A percentile compares a stretch with the other conserved stretches of the same genome.
Evolutionary conservation across 2,329 filamentous ascomycete genomes (phyloP).

Genomic region (Talaromyces rugulosus): DNA sequence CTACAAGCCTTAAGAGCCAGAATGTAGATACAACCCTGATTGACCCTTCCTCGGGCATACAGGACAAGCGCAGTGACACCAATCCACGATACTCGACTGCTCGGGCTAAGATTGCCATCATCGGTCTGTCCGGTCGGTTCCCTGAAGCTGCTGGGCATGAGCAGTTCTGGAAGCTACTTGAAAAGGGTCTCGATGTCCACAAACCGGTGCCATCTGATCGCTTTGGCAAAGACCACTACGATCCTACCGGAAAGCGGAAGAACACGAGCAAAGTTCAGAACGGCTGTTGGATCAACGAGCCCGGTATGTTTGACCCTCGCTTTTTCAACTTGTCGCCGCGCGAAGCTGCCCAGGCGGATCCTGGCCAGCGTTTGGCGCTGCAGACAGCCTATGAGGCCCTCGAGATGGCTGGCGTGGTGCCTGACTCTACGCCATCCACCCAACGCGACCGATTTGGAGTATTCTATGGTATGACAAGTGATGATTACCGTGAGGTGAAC

Average conservation of each 20-base stretch:
- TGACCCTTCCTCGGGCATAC: background rate
- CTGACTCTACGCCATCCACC: conserved; percentile 63
- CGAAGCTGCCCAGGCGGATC: conserved; percentile 71
- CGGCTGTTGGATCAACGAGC: conserved; percentile 32
- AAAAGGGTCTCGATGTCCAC: background rate
- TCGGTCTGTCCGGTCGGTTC: conserved; percentile 73
- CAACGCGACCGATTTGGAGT: conserved; percentile 60
- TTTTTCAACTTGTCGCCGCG: conserved; percentile 57
- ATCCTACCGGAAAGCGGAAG: conserved; percentile 25
- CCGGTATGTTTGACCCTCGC: conserved; percentile 30
- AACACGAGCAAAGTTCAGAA: conserved; percentile 26
- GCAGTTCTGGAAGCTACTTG: conserved; percentile 53
- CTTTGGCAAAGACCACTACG: conserved; percentile 30
- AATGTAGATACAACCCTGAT: background rate
- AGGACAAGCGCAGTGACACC: background rate
- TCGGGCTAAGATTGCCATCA: conserved; percentile 60
- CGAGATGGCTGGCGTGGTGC: conserved; percentile 71
- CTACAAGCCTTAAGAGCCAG: background rate
- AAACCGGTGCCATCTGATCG: conserved; percentile 23
- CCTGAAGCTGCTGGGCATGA: conserved; percentile 51
- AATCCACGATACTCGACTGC: background rate
- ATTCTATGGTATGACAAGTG: conserved; percentile 61
- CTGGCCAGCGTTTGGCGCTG: conserved; percentile 70
- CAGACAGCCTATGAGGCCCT: conserved; percentile 72
- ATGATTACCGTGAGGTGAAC: conserved; percentile 63